Conservation (phyloP, 179 eudicot species). For the Camellia oleifera region DNA sequence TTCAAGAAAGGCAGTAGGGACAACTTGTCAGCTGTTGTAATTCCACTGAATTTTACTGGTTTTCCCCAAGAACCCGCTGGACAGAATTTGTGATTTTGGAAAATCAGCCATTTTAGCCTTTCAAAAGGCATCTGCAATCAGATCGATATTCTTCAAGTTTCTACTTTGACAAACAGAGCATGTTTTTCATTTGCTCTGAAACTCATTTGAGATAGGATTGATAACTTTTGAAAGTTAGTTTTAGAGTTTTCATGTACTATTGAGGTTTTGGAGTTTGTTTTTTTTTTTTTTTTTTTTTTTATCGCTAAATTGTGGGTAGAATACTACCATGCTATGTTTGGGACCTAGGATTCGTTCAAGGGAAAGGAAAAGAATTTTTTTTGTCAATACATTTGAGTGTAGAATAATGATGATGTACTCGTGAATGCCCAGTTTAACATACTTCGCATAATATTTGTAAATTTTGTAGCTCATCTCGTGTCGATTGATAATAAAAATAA, state of each 20-base stretch:
- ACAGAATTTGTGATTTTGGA: neutral
- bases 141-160: neutral
- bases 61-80: neutral
- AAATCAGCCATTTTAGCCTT: neutral
- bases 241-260: neutral
- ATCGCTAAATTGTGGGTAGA: no score
- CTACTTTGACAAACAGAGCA: neutral
- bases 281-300: no score
- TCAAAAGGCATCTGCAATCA: neutral
- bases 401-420: no score
- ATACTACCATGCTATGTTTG: no score
- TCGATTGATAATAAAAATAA: no score
- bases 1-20: slow-evolving; percentile 29
- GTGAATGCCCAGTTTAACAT: no score
- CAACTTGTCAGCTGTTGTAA: slow-evolving; percentile 29
- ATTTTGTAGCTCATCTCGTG: no score
- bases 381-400: no score
- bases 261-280: no score
- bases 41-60: slow-evolving; percentile 15
- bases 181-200: neutral
- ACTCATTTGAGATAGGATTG: neutral
- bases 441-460: no score
- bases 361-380: no score
- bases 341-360: no score
- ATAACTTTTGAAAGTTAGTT: neutral